Evolutionary conservation across 2,329 filamentous ascomycete genomes (phyloP).

Genomic region (Talaromyces sp.): DNA sequence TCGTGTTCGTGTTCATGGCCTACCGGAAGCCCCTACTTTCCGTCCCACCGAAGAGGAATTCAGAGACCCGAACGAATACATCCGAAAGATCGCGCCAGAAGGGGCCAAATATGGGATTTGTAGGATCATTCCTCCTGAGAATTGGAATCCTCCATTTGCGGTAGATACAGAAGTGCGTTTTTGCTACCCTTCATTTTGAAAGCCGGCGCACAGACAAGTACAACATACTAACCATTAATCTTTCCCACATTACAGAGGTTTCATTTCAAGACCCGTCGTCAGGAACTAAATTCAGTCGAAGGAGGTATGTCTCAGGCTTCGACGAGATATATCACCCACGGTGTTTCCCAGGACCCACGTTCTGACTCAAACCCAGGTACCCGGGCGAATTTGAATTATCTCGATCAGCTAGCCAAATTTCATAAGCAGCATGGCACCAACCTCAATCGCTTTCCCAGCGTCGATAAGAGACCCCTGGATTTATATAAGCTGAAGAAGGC

Average conservation of each 20-base stretch:
- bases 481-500: slow-evolving; percentile 95
- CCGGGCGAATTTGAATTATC: slow-evolving; percentile 89
- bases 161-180: slow-evolving; percentile 86
- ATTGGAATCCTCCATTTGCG: slow-evolving; percentile 90
- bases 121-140: slow-evolving; percentile 90
- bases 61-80: slow-evolving; percentile 88
- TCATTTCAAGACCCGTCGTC: slow-evolving; percentile 91
- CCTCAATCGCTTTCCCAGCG: slow-evolving; percentile 87
- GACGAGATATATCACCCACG: slow-evolving; percentile 27
- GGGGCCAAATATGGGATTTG: slow-evolving; percentile 84
- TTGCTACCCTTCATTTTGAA: not conserved
- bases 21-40: slow-evolving; percentile 87
- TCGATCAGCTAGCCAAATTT: slow-evolving; percentile 91
- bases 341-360: slow-evolving; percentile 24
- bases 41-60: slow-evolving; percentile 89
- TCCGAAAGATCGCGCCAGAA: slow-evolving; percentile 83
- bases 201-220: not conserved
- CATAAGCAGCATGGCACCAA: slow-evolving; percentile 96
- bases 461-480: slow-evolving; percentile 95
- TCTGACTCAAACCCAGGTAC: slow-evolving; percentile 61
- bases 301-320: slow-evolving; percentile 61
- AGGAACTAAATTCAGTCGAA: slow-evolving; percentile 96
- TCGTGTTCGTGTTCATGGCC: slow-evolving; percentile 72
- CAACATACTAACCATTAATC: slow-evolving; percentile 24
- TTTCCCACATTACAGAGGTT: slow-evolving; percentile 61